These are phyloP conservation scores for Begonia fuchsioides DNA, from an alignment of 306 rosid genomes.

Conservation along the genomic window DNA sequence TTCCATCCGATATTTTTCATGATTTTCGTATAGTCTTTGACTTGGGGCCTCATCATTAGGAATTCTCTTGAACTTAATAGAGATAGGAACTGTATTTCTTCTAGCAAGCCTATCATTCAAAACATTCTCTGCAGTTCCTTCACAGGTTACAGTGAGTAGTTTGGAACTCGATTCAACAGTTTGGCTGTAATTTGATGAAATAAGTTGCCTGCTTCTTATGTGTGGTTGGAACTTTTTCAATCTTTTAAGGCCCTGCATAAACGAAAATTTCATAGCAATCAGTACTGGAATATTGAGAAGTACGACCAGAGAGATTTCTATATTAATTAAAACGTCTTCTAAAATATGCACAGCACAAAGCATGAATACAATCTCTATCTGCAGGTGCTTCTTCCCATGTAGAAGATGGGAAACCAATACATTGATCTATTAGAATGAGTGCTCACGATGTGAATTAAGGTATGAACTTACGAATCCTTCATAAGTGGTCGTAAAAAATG, in stretches of 20 bases:
- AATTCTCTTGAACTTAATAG: constrained; percentile 51
- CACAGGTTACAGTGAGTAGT: constrained; percentile 15
- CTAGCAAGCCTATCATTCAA: constrained; percentile 28
- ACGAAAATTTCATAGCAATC: constrained; percentile 5
- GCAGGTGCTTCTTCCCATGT: no score
- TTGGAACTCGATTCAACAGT: constrained; percentile 36
- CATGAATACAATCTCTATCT: no score
- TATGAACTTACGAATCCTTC: no score
- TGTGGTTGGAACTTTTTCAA: constrained; percentile 58
- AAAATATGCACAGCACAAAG: no score
- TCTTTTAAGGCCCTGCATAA: constrained; percentile 60
- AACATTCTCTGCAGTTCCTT: constrained; percentile 27
- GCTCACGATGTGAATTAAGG: no score
- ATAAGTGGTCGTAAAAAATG: no score
- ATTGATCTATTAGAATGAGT: no score
- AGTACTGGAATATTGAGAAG: background rate
- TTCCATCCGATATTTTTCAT: constrained; percentile 40
- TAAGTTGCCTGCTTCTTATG: constrained; percentile 26
- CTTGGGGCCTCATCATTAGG: constrained; percentile 31
- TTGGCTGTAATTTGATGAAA: constrained; percentile 27
- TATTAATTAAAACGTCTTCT: no score
- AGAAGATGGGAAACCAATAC: no score
- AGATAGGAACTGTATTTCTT: constrained; percentile 43
- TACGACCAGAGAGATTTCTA: no score
- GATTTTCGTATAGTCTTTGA: constrained; percentile 20